phyloP scores from a whole-genome alignment of 2,329 filamentous ascomycete genomes.

The Penicillium sp. region DNA sequence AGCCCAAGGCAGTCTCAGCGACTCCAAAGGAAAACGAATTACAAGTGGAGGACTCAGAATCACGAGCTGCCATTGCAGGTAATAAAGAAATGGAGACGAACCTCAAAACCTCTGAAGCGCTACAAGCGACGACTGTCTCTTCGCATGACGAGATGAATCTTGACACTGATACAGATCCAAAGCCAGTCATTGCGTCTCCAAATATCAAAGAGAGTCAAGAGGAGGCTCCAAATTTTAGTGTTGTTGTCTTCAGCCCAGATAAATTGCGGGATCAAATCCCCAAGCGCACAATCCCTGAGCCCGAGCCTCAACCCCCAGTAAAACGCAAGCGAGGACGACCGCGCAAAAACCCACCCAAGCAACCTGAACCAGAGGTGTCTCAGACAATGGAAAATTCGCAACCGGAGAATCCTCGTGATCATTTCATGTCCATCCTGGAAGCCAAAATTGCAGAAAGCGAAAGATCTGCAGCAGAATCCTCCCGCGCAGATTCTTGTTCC shows the following conservation, averaged over 20 bases:
- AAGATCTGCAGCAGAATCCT: neutral
- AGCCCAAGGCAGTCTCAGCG: neutral
- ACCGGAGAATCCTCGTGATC: neutral
- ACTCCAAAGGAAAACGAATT: neutral
- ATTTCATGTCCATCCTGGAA: neutral
- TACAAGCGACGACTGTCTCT: neutral
- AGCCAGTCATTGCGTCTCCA: neutral
- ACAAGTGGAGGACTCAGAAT: neutral
- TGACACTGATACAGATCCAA: neutral
- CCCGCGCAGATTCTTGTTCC: neutral
- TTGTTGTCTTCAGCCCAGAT: conserved; percentile 16
- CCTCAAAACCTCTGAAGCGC: neutral
- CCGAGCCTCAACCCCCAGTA: conserved; percentile 14
- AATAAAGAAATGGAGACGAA: neutral
- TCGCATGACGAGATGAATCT: neutral
- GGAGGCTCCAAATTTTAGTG: conserved; percentile 5
- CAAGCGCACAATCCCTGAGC: conserved; percentile 16
- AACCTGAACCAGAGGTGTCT: neutral
- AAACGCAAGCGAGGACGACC: conserved; percentile 20
- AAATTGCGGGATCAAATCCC: neutral
- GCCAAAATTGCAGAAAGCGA: neutral
- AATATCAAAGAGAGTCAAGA: neutral
- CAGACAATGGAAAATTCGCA: neutral
- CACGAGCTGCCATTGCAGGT: neutral
- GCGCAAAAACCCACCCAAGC: neutral